phyloP scores from a whole-genome alignment of 495 filamentous ascomycete genomes.

The Talaromyces ruber region DNA sequence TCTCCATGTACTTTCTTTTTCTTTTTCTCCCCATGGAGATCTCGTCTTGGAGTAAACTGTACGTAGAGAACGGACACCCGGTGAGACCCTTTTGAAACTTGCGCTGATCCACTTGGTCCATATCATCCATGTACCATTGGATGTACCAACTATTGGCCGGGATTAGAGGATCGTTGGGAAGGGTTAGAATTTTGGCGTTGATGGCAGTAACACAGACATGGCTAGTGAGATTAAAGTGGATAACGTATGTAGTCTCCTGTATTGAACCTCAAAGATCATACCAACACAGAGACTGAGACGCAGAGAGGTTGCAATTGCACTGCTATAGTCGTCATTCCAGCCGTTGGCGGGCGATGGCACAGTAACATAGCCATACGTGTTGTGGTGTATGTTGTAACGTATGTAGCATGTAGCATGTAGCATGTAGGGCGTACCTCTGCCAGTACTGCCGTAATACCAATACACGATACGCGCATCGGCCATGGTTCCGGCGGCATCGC shows the following conservation, averaged over 20 bases:
- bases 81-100: neutral
- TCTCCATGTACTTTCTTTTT: neutral
- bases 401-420: too few relatives aligned
- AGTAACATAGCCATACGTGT: neutral
- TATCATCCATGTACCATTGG: neutral
- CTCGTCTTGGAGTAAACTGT: neutral
- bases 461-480: neutral
- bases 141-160: neutral
- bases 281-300: neutral
- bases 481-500: neutral
- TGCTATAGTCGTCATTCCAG: neutral
- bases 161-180: neutral
- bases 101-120: neutral
- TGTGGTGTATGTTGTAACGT: too few relatives aligned
- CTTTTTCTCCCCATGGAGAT: neutral
- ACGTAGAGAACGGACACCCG: neutral
- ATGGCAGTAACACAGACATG: neutral
- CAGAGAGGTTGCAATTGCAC: neutral
- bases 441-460: neutral
- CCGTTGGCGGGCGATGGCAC: neutral
- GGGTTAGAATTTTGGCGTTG: neutral
- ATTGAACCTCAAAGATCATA: neutral
- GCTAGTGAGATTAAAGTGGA: neutral
- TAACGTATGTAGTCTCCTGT: neutral
- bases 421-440: neutral